These are phyloP conservation scores for Suillus subaureus DNA, from an alignment of 768 basidiomycete genomes.

Conservation along the genomic window DNA sequence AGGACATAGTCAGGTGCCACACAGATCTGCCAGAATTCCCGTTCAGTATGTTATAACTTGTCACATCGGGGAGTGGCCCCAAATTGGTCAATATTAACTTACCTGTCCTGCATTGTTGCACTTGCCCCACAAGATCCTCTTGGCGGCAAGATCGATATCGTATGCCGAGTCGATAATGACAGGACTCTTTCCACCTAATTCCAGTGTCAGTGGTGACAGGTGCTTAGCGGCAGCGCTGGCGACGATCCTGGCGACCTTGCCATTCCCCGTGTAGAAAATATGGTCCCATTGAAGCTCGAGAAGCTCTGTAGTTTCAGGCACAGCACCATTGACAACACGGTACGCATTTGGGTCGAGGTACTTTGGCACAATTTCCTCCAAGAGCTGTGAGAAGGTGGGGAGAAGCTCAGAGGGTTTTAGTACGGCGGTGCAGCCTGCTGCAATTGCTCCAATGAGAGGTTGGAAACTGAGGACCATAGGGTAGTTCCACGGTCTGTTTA, in stretches of 20 bases:
- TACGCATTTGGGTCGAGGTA: slow-evolving; percentile 56
- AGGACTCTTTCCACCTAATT: slow-evolving; percentile 45
- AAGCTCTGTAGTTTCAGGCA: slow-evolving; percentile 39
- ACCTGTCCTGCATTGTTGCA: slow-evolving; percentile 67
- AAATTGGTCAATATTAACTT: slow-evolving; percentile 5
- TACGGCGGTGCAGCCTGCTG: slow-evolving; percentile 70
- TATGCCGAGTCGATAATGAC: slow-evolving; percentile 45
- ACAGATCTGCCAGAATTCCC: slow-evolving; percentile 34
- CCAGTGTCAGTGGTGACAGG: slow-evolving; percentile 37
- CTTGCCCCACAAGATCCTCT: slow-evolving; percentile 70
- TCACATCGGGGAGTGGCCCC: neutral
- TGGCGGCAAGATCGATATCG: slow-evolving; percentile 55
- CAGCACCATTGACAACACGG: slow-evolving; percentile 52
- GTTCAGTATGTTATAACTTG: neutral
- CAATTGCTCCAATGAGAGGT: slow-evolving; percentile 70
- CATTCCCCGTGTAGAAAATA: slow-evolving; percentile 42
- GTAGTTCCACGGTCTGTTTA: slow-evolving; percentile 65
- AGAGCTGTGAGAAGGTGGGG: slow-evolving; percentile 48
- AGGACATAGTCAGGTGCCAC: slow-evolving; percentile 50
- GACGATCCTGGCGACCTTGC: slow-evolving; percentile 27
- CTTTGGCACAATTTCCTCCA: slow-evolving; percentile 57
- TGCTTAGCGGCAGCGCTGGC: slow-evolving; percentile 29
- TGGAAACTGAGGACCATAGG: slow-evolving; percentile 56
- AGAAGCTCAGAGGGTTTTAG: slow-evolving; percentile 67
- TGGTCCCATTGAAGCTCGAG: slow-evolving; percentile 35